Conservation (phyloP, 306 rosid species). For the Pueraria montana region DNA sequence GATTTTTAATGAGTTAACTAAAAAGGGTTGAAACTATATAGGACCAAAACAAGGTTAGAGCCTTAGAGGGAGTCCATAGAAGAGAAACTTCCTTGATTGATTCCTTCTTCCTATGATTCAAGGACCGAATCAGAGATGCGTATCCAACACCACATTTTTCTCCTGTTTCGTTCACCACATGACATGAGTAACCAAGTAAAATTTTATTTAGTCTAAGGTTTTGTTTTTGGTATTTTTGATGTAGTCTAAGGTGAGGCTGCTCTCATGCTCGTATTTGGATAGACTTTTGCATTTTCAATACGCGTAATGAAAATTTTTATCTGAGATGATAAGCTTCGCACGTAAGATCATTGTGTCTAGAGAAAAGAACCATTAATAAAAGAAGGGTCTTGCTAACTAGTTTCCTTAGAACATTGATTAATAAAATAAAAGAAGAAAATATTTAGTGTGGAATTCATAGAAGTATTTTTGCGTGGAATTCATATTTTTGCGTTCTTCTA, state of each 20-base stretch:
- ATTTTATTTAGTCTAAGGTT: too few species aligned
- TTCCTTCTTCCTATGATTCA: not conserved
- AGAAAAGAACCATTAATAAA: not conserved
- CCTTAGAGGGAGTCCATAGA: not conserved
- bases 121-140: constrained; percentile 22
- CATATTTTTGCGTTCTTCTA: too few species aligned
- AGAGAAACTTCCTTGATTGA: not conserved
- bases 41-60: not conserved
- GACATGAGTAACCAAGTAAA: not conserved
- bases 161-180: not conserved
- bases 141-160: not conserved
- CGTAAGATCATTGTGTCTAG: too few species aligned
- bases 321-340: too few species aligned
- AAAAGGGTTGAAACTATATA: not conserved
- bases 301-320: not conserved
- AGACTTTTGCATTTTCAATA: not conserved
- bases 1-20: not conserved
- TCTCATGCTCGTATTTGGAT: not conserved
- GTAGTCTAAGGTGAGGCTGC: not conserved
- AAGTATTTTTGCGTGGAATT: too few species aligned
- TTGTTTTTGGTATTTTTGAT: too few species aligned
- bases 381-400: too few species aligned
- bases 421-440: too few species aligned
- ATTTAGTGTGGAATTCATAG: too few species aligned
- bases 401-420: too few species aligned